Conservation (phyloP, 2,329 filamentous ascomycete species). For the Beauveria scarabaeidicola region DNA sequence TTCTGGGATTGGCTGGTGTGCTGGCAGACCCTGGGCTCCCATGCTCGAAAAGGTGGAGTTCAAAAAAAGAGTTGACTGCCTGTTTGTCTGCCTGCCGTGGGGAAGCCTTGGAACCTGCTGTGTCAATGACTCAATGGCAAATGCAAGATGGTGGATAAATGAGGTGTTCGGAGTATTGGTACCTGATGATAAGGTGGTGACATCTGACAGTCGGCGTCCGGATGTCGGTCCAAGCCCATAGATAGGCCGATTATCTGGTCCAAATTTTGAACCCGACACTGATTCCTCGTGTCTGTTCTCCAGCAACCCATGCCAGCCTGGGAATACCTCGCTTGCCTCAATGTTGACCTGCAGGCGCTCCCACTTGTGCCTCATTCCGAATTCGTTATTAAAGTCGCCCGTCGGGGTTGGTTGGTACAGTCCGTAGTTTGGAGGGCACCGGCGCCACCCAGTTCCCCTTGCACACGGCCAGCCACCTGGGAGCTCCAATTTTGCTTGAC, state of each 20-base stretch:
- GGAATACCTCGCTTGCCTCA: neutral
- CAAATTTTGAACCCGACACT: neutral
- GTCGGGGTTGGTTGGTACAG: neutral
- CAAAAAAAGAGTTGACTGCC: neutral
- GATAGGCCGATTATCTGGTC: too few relatives aligned
- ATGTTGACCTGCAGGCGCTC: neutral
- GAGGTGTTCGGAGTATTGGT: too few relatives aligned
- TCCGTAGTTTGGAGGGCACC: neutral
- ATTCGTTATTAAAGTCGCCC: neutral
- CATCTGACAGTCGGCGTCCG: neutral
- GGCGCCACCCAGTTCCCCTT: neutral
- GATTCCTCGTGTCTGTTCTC: neutral
- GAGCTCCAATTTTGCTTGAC: slow-evolving; percentile 12
- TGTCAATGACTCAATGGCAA: too few relatives aligned
- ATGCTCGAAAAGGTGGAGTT: too few relatives aligned
- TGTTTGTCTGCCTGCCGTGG: neutral
- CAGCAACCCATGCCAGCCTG: neutral
- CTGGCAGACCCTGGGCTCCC: too few relatives aligned
- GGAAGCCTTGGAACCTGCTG: neutral
- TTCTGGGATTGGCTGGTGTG: too few relatives aligned
- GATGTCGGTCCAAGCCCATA: neutral
- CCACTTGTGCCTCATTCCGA: neutral
- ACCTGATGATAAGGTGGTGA: too few relatives aligned
- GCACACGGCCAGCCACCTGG: slow-evolving; percentile 8
- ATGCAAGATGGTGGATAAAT: too few relatives aligned